Evolutionary conservation across 1,139 yeast genomes (phyloP).

Genomic region (Pichia cactophila): DNA sequence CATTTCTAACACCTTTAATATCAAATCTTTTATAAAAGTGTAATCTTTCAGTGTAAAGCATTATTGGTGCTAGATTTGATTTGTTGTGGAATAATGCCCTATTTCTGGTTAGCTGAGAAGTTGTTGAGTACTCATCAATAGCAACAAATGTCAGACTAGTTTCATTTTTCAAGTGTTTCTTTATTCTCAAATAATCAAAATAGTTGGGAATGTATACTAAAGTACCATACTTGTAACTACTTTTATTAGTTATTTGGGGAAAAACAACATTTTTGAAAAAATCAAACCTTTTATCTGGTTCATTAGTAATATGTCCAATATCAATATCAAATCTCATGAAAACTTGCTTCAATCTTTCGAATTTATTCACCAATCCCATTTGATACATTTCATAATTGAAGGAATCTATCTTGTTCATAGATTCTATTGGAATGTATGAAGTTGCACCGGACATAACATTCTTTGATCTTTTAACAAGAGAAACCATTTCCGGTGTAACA

Average conservation of each 20-base stretch:
- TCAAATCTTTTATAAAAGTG: constrained; percentile 87
- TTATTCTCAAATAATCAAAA: constrained; percentile 74
- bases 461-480: constrained; percentile 36
- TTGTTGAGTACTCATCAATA: constrained; percentile 76
- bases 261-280: constrained; percentile 66
- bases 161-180: constrained; percentile 60
- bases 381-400: constrained; percentile 30
- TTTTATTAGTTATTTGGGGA: constrained; percentile 56
- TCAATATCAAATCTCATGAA: constrained; percentile 61
- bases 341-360: constrained; percentile 59
- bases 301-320: constrained; percentile 42
- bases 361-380: constrained; percentile 40
- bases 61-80: constrained; percentile 40
- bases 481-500: constrained; percentile 74
- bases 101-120: constrained; percentile 60
- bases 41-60: constrained; percentile 85
- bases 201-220: constrained; percentile 79
- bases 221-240: constrained; percentile 60
- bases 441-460: constrained; percentile 31
- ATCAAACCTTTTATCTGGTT: constrained; percentile 75
- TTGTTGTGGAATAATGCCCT: constrained; percentile 52
- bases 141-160: constrained; percentile 57
- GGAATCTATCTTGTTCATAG: constrained; percentile 17
- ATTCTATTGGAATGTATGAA: constrained; percentile 24
- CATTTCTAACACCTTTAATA: constrained; percentile 76